Evolutionary conservation across 164 flowering plant genomes (phyloP), one percentile per base, ranked within the genome.

Genomic region (Amborella trichopoda): DNA sequence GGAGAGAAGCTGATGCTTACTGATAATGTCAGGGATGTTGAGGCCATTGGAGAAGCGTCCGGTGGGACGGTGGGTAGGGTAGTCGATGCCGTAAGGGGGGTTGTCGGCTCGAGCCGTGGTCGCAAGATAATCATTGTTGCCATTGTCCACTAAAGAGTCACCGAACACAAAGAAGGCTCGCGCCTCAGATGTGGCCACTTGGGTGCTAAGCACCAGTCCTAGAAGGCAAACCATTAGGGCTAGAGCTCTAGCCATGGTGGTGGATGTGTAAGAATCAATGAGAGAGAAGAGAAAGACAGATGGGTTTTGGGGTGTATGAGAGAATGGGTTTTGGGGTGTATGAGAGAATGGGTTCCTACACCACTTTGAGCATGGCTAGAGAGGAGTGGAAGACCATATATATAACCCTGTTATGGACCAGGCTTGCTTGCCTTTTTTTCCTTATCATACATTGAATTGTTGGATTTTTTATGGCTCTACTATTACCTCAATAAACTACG

Each of bases 41-140:
- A 71, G 65, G 61, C 91, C 91, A 54, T 86, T 86, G 9, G 91
- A 82, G 76, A 86, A 86, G 2, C 95, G 85, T 10, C 95, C 95
- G 11, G 90, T 77, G 25, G 95, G 67, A 3, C 58, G 73, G 40
- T 49, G 80, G 20, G 76, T 67, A 0, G 95, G 91, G 18, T 66
- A 76, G 41, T 86, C 91, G 18, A 86, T 63, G 54, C 95, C 93
- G 26, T 86, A 82, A 6, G 95, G 95, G 1, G 81, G 78, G 9
- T 74, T 30, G 39, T 86, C 86, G 6, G 93, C 93, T 22, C 93
- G 70, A 23, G 95, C 95, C 9, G 74, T 54, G 34, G 95, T 86
- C 14, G 45, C 61, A 12, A 82, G 50, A 73, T 51, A 82, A 60
- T 86, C 63, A 64, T 86, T 86, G 74, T 86, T 86, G 54, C 91